These are phyloP conservation scores for Dillenia turbinata DNA, from an alignment of 164 flowering plant genomes.

Conservation along the genomic window DNA sequence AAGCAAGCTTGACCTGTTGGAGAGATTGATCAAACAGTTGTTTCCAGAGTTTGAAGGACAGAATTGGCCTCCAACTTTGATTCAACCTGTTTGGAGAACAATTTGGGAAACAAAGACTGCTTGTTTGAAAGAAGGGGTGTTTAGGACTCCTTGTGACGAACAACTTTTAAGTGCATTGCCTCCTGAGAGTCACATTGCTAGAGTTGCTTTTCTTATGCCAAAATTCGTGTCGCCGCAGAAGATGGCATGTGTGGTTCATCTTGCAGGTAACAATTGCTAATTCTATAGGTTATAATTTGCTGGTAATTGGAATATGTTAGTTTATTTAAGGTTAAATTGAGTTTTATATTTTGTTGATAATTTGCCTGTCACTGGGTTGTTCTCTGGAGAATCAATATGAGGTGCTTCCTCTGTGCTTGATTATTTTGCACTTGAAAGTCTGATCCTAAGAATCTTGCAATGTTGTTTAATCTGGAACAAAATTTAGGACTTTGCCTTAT, in stretches of 20 bases:
- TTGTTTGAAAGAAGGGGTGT: conserved; percentile 75
- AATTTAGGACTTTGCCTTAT: too few species aligned
- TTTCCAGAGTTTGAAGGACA: conserved; percentile 68
- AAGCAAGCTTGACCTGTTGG: conserved; percentile 68
- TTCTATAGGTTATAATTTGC: too few species aligned
- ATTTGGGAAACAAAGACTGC: conserved; percentile 86
- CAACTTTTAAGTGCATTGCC: conserved; percentile 81
- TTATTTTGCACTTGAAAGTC: too few species aligned
- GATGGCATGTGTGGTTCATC: conserved; percentile 96
- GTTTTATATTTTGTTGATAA: too few species aligned
- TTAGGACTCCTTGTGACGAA: conserved; percentile 77
- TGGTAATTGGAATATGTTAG: too few species aligned
- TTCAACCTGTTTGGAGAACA: conserved; percentile 79
- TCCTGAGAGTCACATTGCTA: conserved; percentile 77
- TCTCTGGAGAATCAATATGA: too few species aligned
- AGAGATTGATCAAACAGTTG: conserved; percentile 68
- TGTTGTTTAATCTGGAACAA: too few species aligned
- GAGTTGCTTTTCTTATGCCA: conserved; percentile 85
- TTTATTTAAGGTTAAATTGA: too few species aligned
- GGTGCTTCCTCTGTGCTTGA: too few species aligned
- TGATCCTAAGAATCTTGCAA: too few species aligned
- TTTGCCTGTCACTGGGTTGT: too few species aligned
- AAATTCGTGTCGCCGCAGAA: conserved; percentile 56
- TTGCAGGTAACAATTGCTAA: conserved; percentile 61
- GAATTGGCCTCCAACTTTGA: conserved; percentile 70